phyloP scores from a whole-genome alignment of 1,139 yeast genomes.

The Saccharomyces pastorianus region DNA sequence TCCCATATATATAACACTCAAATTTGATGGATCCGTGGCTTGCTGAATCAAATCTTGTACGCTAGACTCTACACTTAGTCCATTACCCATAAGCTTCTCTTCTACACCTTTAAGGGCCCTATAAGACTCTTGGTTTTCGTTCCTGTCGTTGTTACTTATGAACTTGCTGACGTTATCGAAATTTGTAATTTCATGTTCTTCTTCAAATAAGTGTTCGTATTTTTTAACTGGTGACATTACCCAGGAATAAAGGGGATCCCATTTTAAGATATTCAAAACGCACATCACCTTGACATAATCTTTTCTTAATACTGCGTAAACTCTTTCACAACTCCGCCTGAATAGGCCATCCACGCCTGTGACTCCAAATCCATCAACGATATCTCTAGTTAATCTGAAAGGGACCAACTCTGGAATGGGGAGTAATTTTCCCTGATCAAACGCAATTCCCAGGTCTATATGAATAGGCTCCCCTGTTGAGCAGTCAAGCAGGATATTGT shows the following conservation, averaged over 20 bases:
- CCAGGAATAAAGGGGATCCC: slow-evolving; percentile 95
- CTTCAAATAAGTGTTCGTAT: slow-evolving; percentile 34
- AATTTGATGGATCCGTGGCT: slow-evolving; percentile 59
- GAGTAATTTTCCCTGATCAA: slow-evolving; percentile 79
- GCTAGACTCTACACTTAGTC: slow-evolving; percentile 73
- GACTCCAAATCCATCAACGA: slow-evolving; percentile 88
- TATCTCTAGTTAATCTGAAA: slow-evolving; percentile 79
- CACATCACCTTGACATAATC: slow-evolving; percentile 68
- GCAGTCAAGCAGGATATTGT: slow-evolving; percentile 76
- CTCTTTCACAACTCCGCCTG: slow-evolving; percentile 62
- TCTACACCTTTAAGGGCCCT: slow-evolving; percentile 68
- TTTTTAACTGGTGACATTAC: slow-evolving; percentile 63
- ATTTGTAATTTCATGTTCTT: slow-evolving; percentile 13
- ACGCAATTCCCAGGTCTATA: slow-evolving; percentile 92
- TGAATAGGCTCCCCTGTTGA: slow-evolving; percentile 85
- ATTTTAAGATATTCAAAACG: slow-evolving; percentile 74
- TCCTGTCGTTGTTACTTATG: slow-evolving; percentile 9
- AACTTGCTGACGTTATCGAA: slow-evolving; percentile 9
- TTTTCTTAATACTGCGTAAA: slow-evolving; percentile 56
- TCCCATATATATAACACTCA: slow-evolving; percentile 75
- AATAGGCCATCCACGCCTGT: slow-evolving; percentile 76
- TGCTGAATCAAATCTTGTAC: slow-evolving; percentile 74
- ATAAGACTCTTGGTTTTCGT: slow-evolving; percentile 52
- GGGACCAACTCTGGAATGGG: slow-evolving; percentile 93
- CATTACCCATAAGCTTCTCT: slow-evolving; percentile 57